A percentile compares a stretch with the other conserved stretches of the same genome.
Evolutionary conservation across 257 asterid species (phyloP).

Genomic region (Lantana camara): DNA sequence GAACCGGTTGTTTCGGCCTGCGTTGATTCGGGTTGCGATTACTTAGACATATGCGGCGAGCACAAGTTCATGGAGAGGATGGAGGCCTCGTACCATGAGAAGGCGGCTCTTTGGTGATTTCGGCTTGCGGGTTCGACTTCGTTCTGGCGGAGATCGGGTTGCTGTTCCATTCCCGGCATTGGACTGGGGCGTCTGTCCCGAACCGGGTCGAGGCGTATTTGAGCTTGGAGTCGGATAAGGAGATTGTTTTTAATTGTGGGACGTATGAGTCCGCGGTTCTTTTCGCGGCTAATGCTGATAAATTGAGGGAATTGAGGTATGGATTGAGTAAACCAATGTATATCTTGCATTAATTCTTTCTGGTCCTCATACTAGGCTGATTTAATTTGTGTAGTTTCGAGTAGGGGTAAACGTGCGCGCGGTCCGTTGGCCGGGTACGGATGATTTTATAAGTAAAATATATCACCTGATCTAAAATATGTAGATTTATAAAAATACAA

Average conservation of each 20-base stretch:
- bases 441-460: too few relatives aligned
- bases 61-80: constrained; percentile 92
- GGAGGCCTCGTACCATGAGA: constrained; percentile 62
- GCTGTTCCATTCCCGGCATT: constrained; percentile 63
- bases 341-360: too few relatives aligned
- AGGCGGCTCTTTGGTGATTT: constrained; percentile 68
- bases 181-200: constrained; percentile 58
- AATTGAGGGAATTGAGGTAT: constrained; percentile 55
- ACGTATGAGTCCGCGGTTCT: constrained; percentile 87
- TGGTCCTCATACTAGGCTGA: too few relatives aligned
- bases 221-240: constrained; percentile 77
- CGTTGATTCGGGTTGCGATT: constrained; percentile 77
- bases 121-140: constrained; percentile 90
- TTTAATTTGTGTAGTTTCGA: too few relatives aligned
- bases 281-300: constrained; percentile 68
- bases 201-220: constrained; percentile 75
- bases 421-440: too few relatives aligned
- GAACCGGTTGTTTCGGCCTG: constrained; percentile 83
- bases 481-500: too few relatives aligned
- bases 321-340: too few relatives aligned
- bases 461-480: too few relatives aligned
- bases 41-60: constrained; percentile 87
- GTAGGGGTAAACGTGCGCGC: too few relatives aligned
- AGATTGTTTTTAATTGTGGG: constrained; percentile 63
- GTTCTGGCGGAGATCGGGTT: constrained; percentile 88